A percentile compares a stretch with the other conserved stretches of the same genome.
Evolutionary conservation across 352 stramenopile species (phyloP).

Genomic region (Peronospora tabacina): DNA sequence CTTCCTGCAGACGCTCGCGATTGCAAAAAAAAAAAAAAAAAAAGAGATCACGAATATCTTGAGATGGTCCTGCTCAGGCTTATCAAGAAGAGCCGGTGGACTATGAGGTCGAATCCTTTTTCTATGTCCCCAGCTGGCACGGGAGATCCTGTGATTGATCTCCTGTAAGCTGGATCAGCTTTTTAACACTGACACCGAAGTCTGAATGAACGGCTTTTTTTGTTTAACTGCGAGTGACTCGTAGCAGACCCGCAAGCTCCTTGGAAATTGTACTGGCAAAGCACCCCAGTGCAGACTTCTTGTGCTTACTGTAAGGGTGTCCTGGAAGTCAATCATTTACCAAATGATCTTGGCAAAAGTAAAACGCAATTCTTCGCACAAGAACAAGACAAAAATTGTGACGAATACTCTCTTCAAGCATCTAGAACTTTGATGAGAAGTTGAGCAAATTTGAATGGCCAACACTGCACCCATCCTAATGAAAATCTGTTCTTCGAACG

Average conservation of each 20-base stretch:
- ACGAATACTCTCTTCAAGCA: too few species aligned
- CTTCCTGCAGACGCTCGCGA: too few species aligned
- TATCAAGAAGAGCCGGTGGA: not conserved
- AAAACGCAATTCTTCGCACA: too few species aligned
- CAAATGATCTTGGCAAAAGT: too few species aligned
- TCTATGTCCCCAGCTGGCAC: conserved; percentile 6
- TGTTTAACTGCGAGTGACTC: not conserved
- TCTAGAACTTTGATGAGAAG: not conserved
- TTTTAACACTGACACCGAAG: not conserved
- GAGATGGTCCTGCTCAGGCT: not conserved
- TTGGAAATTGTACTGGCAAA: too few species aligned
- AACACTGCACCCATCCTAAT: conserved; percentile 14
- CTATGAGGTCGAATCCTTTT: conserved; percentile 3
- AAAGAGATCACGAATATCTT: not conserved
- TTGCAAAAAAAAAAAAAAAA: too few species aligned
- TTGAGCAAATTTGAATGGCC: not conserved
- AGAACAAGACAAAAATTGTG: too few species aligned
- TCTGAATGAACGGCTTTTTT: not conserved
- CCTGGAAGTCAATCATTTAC: too few species aligned
- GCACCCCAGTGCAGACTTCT: too few species aligned
- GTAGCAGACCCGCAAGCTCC: not conserved
- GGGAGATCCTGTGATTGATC: not conserved
- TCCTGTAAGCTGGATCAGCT: not conserved
- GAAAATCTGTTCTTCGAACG: conserved; percentile 13
- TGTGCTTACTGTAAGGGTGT: too few species aligned